Conservation (phyloP, 2,329 filamentous ascomycete genomes). For the Setomelanomma holmii region DNA sequence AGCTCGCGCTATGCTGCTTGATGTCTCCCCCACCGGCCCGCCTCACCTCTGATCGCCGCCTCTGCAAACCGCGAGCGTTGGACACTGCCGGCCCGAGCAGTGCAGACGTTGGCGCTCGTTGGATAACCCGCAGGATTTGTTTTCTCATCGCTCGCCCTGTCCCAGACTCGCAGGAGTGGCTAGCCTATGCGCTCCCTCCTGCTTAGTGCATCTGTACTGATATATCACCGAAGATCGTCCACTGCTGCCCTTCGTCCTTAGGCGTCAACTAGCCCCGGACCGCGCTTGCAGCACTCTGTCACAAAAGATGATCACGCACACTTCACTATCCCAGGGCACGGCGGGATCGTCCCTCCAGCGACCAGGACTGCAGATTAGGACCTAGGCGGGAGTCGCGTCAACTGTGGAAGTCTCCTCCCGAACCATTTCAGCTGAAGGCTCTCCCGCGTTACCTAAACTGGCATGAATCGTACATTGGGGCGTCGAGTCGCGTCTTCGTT, state of each 20-base stretch:
- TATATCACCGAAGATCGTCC: background rate
- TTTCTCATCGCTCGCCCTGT: background rate
- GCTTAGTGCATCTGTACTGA: background rate
- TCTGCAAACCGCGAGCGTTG: background rate
- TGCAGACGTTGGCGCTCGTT: background rate
- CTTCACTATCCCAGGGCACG: background rate
- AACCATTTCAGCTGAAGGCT: background rate
- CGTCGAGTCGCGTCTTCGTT: conserved; percentile 9
- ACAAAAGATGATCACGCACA: background rate
- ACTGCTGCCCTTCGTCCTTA: background rate
- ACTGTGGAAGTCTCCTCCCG: too few relatives aligned
- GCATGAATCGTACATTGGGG: conserved; percentile 1
- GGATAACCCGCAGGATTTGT: too few relatives aligned
- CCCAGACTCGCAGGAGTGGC: background rate
- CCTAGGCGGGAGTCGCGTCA: background rate
- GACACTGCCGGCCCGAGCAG: background rate
- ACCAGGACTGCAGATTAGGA: background rate
- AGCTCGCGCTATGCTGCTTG: too few relatives aligned
- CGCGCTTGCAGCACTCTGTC: background rate
- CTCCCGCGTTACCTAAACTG: background rate
- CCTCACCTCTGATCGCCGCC: background rate
- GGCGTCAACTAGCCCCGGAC: background rate
- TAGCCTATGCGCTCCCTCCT: background rate
- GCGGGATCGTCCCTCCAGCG: background rate
- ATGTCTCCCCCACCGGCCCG: too few relatives aligned